These are phyloP conservation scores for Kurtzmaniella natalensis DNA, from an alignment of 1,139 yeast genomes.

Conservation along the genomic window DNA sequence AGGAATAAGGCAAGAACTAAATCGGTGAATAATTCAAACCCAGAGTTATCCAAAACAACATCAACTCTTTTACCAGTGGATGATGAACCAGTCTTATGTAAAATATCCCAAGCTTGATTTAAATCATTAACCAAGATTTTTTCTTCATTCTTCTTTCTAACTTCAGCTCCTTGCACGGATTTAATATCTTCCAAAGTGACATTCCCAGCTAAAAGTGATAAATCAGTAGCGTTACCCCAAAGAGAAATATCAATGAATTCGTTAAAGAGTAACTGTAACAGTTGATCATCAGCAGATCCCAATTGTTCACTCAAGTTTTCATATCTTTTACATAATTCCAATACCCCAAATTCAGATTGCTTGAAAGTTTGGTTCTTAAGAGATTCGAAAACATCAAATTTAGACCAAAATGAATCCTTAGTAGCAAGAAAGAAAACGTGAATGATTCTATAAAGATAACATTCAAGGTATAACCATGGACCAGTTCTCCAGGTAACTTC, in stretches of 20 bases:
- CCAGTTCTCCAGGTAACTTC: slow-evolving; percentile 74
- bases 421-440: slow-evolving; percentile 40
- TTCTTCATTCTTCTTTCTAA: slow-evolving; percentile 76
- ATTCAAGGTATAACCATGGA: slow-evolving; percentile 89
- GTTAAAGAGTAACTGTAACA: slow-evolving; percentile 52
- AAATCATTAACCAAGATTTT: slow-evolving; percentile 80
- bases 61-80: slow-evolving; percentile 54
- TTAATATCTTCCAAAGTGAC: slow-evolving; percentile 79
- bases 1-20: slow-evolving; percentile 69
- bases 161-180: slow-evolving; percentile 86
- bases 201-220: slow-evolving; percentile 80
- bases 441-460: slow-evolving; percentile 71
- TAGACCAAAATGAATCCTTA: slow-evolving; percentile 38
- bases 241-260: slow-evolving; percentile 86
- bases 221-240: slow-evolving; percentile 98
- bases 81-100: slow-evolving; percentile 20
- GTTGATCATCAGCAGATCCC: slow-evolving; percentile 37
- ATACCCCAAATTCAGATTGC: slow-evolving; percentile 73
- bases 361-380: slow-evolving; percentile 72
- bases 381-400: slow-evolving; percentile 66
- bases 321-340: slow-evolving; percentile 76
- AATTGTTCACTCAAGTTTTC: slow-evolving; percentile 33
- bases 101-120: slow-evolving; percentile 57
- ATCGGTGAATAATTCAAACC: slow-evolving; percentile 92
- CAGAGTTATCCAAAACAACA: slow-evolving; percentile 89